phyloP scores from a whole-genome alignment of 768 basidiomycete species.

The Russula virescens region DNA sequence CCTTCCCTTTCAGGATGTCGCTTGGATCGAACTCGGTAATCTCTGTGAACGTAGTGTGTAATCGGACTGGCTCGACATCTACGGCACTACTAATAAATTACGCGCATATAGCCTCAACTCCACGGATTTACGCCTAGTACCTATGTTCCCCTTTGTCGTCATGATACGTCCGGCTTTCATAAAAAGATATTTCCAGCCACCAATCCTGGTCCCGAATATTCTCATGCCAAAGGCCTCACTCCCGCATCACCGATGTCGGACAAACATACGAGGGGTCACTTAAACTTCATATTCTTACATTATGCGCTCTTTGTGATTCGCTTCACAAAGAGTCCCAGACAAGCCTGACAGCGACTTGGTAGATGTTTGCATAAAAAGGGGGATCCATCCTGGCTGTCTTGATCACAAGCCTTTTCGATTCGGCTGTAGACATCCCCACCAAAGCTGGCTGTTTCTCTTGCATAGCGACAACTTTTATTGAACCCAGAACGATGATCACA shows the following conservation, averaged over 20 bases:
- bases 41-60: not conserved
- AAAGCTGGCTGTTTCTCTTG: too few species aligned
- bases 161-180: not conserved
- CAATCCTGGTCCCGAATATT: not conserved
- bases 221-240: not conserved
- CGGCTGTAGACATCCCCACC: too few species aligned
- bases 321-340: not conserved
- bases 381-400: not conserved
- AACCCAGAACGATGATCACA: not conserved
- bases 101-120: not conserved
- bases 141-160: not conserved
- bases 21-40: not conserved
- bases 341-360: too few species aligned
- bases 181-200: too few species aligned
- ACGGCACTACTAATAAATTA: not conserved
- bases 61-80: not conserved
- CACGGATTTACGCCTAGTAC: not conserved
- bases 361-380: not conserved
- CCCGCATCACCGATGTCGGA: not conserved
- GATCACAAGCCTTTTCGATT: not conserved
- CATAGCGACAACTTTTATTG: too few species aligned
- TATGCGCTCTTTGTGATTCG: too few species aligned
- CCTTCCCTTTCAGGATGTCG: not conserved
- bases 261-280: too few species aligned
- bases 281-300: too few species aligned